Conservation (phyloP, 73 alveolate species). For the Breviolum minutum region DNA sequence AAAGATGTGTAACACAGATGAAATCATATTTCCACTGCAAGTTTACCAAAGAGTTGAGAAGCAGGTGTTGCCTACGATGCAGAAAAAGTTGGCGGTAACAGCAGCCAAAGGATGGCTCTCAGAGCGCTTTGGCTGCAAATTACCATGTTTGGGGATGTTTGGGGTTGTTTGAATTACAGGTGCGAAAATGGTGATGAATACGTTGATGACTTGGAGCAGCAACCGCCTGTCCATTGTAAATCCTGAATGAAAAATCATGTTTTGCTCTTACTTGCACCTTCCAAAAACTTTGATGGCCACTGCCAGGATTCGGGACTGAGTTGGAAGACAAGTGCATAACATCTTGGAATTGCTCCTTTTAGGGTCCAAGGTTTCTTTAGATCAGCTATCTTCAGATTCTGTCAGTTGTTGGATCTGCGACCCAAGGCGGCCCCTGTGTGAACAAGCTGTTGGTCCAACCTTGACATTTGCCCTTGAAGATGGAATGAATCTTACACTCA, state of each 20-base stretch:
- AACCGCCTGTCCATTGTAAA: background rate
- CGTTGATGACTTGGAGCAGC: too few relatives aligned
- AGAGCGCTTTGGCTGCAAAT: slow-evolving; percentile 7
- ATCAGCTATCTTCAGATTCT: too few relatives aligned
- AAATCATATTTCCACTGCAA: too few relatives aligned
- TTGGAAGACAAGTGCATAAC: too few relatives aligned
- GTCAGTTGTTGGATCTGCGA: background rate
- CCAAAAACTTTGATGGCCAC: background rate
- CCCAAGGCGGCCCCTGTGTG: slow-evolving; percentile 53
- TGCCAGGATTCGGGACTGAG: too few relatives aligned
- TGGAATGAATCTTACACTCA: slow-evolving; percentile 36
- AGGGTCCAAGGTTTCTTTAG: too few relatives aligned
- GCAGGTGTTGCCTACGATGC: slow-evolving; percentile 47
- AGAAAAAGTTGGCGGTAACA: slow-evolving; percentile 61
- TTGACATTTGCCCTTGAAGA: slow-evolving; percentile 55
- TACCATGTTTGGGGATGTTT: background rate
- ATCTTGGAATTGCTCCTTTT: background rate
- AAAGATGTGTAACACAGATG: background rate
- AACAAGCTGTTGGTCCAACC: slow-evolving; percentile 41
- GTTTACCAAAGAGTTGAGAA: too few relatives aligned
- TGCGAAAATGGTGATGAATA: background rate
- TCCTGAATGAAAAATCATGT: background rate
- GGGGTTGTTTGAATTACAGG: background rate
- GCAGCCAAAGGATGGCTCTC: slow-evolving; percentile 81
- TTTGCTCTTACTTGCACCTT: background rate